Evolutionary conservation across 495 filamentous ascomycete genomes (phyloP), one percentile per base, ranked within the genome.

Genomic region (Chaetomidium leptoderma): DNA sequence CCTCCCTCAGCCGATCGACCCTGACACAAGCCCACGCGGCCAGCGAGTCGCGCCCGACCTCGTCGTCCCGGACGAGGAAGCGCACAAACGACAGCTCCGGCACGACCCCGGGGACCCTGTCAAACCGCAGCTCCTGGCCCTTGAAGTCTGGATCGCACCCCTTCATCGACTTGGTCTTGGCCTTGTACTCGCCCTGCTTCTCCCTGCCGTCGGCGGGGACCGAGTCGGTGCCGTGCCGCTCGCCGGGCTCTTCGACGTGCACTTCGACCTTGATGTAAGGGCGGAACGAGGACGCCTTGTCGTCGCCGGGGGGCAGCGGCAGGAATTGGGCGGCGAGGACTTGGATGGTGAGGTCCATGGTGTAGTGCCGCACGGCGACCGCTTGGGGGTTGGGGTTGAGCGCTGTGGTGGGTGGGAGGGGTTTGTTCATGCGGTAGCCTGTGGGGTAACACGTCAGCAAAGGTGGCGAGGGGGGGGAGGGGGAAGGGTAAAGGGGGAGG

Each of bases 21-120:
- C 90, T 78, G 54, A 95, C 83, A 66, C 91, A 95, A 8, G 89
- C 83, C 92, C 92, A 97, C 11, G 86, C 90, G 19, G 88, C 89
- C 36, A 95, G 66, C 46, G 85, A 76, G 61, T 96, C 90, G 57
- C 80, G 78, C 3, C 83, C 83, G 52, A 92, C 76, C 61, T 91
- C 86, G 58, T 92, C 85, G 64, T 96, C 88, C 67, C 88, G 84
- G 61, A 97, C 78, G 68, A 95, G 88, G 71, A 97, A 89, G 54
- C 92, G 82, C 37, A 95, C 77, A 71, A 96, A 96, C 23, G 82
- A 84, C 53, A 97, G 71, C 61, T 88, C 86, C 37, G 90, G 86
- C 27, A 91, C 81, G 0, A 96, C 81, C 7, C 82, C 83, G 1
- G 75, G 66, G 11, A 95, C 75, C 0, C 69, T 69, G 23, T 78